A percentile compares a stretch with the other conserved stretches of the same genome.
Evolutionary conservation across 2,329 filamentous ascomycete genomes (phyloP).

Genomic region (Pestalotiopsis fici): DNA sequence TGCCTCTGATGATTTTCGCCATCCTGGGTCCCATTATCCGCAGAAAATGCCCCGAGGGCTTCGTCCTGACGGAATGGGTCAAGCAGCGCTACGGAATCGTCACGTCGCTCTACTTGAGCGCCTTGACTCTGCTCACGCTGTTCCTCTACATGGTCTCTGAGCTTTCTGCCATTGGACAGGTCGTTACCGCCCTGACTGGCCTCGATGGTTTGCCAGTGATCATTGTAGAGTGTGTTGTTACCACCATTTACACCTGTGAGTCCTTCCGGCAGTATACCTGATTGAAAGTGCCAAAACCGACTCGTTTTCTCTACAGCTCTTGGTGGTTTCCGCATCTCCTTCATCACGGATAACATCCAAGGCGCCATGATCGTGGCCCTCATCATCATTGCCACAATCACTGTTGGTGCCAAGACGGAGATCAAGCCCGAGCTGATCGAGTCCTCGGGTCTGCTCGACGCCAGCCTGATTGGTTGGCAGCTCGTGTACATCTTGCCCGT

Average conservation of each 20-base stretch:
- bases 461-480: conserved; percentile 78
- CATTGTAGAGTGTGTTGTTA: conserved; percentile 76
- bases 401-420: conserved; percentile 74
- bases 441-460: conserved; percentile 67
- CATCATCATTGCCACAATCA: conserved; percentile 74
- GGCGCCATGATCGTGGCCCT: conserved; percentile 76
- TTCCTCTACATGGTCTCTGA: conserved; percentile 89
- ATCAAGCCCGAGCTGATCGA: conserved; percentile 71
- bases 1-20: conserved; percentile 76
- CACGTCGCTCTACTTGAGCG: conserved; percentile 72
- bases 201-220: conserved; percentile 73
- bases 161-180: conserved; percentile 79
- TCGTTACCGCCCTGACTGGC: conserved; percentile 73
- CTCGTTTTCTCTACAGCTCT: conserved; percentile 53
- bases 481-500: conserved; percentile 82
- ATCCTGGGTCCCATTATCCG: conserved; percentile 76
- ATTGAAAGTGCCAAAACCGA: not conserved
- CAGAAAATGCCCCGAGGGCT: conserved; percentile 78
- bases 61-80: conserved; percentile 84
- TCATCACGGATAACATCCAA: conserved; percentile 81
- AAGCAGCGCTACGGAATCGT: conserved; percentile 73
- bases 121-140: conserved; percentile 77
- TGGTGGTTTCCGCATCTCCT: conserved; percentile 82
- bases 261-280: conserved; percentile 11
- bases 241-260: conserved; percentile 81